These are phyloP conservation scores for Gloeopeniophorella convolvens DNA, from an alignment of 768 basidiomycete genomes.

Conservation along the genomic window DNA sequence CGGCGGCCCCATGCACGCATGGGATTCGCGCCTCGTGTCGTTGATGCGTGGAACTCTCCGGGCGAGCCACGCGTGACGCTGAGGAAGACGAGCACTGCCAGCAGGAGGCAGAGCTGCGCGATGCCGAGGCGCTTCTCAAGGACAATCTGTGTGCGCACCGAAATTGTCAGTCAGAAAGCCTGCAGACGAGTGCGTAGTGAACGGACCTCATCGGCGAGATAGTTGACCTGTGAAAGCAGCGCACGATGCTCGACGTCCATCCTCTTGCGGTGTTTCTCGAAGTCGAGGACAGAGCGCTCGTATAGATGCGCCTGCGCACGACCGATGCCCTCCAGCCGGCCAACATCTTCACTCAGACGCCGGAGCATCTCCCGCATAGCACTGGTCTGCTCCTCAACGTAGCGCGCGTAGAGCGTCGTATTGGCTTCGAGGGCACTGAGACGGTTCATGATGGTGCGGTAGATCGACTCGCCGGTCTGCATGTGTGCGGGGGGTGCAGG, in stretches of 20 bases:
- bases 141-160: slow-evolving; percentile 45
- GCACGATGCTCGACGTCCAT: slow-evolving; percentile 67
- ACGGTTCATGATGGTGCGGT: slow-evolving; percentile 93
- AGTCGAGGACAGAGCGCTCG: slow-evolving; percentile 56
- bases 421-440: slow-evolving; percentile 80
- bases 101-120: slow-evolving; percentile 76
- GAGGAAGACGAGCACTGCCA: slow-evolving; percentile 82
- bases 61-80: slow-evolving; percentile 72
- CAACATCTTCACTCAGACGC: slow-evolving; percentile 71
- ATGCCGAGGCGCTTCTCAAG: slow-evolving; percentile 88
- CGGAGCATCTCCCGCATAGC: slow-evolving; percentile 69
- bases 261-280: slow-evolving; percentile 58
- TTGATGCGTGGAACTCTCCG: slow-evolving; percentile 24
- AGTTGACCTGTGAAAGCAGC: slow-evolving; percentile 61
- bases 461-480: slow-evolving; percentile 72
- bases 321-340: slow-evolving; percentile 67
- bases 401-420: slow-evolving; percentile 75
- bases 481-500: slow-evolving; percentile 22
- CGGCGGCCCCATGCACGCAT: slow-evolving; percentile 51
- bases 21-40: slow-evolving; percentile 24
- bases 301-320: slow-evolving; percentile 63
- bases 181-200: neutral
- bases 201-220: slow-evolving; percentile 74
- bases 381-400: slow-evolving; percentile 84
- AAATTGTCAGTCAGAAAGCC: neutral